These are phyloP conservation scores for Sugiyamaella pinicola DNA, from an alignment of 1,139 yeast species.

Conservation along the genomic window DNA sequence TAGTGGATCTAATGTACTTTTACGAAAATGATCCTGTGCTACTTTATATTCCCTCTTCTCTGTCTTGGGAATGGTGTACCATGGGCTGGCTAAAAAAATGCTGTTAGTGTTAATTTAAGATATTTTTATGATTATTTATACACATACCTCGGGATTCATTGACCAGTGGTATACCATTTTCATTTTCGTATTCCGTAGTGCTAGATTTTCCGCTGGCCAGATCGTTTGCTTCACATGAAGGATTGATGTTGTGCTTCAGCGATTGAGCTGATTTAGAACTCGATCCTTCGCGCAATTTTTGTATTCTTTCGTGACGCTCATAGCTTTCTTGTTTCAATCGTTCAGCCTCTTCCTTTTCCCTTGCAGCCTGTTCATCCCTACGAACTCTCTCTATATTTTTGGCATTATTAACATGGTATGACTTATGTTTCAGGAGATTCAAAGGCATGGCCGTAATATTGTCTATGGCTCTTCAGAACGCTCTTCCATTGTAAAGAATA, in stretches of 20 bases:
- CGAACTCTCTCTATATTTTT: constrained; percentile 38
- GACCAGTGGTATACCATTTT: constrained; percentile 9
- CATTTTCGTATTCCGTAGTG: neutral
- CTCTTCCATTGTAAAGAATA: too few relatives aligned
- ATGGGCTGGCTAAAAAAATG: constrained; percentile 11
- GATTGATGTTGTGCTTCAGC: neutral
- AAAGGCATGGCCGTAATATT: constrained; percentile 35
- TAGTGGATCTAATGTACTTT: constrained; percentile 20
- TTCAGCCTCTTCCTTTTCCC: constrained; percentile 24
- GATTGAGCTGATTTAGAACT: neutral
- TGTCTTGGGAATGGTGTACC: constrained; percentile 3
- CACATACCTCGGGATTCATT: constrained; percentile 7
- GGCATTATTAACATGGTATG: constrained; percentile 39
- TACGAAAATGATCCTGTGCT: constrained; percentile 6
- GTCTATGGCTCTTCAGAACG: too few relatives aligned
- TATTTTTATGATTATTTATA: constrained; percentile 2
- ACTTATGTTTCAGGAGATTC: constrained; percentile 38
- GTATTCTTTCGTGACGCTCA: constrained; percentile 22
- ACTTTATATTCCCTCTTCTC: neutral
- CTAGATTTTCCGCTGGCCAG: neutral
- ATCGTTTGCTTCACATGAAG: neutral
- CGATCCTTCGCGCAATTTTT: neutral
- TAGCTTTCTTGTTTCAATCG: constrained; percentile 19
- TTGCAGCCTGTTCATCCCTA: constrained; percentile 38
- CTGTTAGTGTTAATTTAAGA: constrained; percentile 3